A percentile compares a stretch with the other conserved stretches of the same genome.
These are phyloP conservation scores for Podila minutissima DNA, from an alignment of 192 early-diverging fungal genomes.

Conservation along the genomic window DNA sequence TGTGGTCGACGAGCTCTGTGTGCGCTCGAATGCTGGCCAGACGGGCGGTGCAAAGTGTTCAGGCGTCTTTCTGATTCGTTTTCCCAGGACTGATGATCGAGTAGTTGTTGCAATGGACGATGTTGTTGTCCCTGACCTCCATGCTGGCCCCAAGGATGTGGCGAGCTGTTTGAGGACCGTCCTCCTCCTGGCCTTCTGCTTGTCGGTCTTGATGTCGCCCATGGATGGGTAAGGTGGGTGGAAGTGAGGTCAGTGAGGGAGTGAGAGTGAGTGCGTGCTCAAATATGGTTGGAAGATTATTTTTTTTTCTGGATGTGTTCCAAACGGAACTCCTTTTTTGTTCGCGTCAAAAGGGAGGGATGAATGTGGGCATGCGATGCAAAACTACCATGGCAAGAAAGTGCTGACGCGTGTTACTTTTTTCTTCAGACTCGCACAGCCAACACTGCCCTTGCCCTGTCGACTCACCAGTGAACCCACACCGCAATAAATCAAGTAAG, in stretches of 20 bases:
- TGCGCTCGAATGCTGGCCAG: background rate
- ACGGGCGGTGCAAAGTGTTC: conserved; percentile 7
- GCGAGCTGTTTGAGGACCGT: conserved; percentile 18
- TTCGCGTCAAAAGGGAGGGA: too few relatives aligned
- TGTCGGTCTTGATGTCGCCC: background rate
- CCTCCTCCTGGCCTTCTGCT: conserved; percentile 8
- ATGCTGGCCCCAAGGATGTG: conserved; percentile 31
- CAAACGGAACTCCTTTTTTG: background rate
- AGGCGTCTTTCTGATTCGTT: conserved; percentile 6
- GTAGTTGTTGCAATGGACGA: background rate
- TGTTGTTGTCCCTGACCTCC: conserved; percentile 1
- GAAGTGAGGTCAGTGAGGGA: too few relatives aligned
- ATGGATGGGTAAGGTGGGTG: too few relatives aligned
- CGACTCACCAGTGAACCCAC: too few relatives aligned
- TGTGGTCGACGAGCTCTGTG: background rate
- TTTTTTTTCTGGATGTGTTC: background rate
- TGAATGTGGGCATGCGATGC: too few relatives aligned
- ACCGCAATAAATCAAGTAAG: too few relatives aligned
- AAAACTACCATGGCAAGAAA: too few relatives aligned
- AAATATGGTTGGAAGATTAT: too few relatives aligned
- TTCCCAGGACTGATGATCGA: conserved; percentile 7
- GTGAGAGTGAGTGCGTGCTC: too few relatives aligned
- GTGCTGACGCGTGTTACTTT: too few relatives aligned
- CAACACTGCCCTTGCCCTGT: too few relatives aligned
- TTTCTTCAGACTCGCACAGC: too few relatives aligned